Conservation (phyloP, 2,329 filamentous ascomycete species). For the Pyricularia grisea region DNA sequence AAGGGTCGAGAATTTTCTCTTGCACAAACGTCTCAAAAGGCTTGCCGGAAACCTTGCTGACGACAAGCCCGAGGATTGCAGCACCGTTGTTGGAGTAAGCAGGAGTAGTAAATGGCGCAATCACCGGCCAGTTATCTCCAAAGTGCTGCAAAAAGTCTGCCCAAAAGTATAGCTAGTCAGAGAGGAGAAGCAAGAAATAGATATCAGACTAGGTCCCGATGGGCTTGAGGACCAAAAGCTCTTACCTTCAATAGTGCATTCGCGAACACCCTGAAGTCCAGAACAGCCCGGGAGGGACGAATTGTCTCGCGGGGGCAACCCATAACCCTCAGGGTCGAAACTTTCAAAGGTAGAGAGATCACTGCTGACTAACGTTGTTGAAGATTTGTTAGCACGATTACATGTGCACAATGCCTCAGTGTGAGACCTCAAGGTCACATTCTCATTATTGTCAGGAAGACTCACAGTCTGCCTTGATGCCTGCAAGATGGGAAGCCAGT, state of each 20-base stretch:
- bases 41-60: constrained; percentile 32
- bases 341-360: not conserved
- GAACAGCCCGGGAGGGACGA: not conserved
- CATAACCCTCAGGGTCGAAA: not conserved
- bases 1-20: constrained; percentile 28
- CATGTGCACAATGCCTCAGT: no score
- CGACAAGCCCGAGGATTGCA: constrained; percentile 30
- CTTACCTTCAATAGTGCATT: not conserved
- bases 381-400: not conserved
- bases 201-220: not conserved
- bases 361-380: not conserved
- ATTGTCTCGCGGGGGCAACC: not conserved
- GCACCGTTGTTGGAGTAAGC: constrained; percentile 40
- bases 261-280: not conserved
- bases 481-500: not conserved
- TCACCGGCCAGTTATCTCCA: constrained; percentile 25
- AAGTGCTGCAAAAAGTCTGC: constrained; percentile 18
- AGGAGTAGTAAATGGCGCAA: constrained; percentile 31
- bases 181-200: not conserved
- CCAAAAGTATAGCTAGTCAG: not conserved
- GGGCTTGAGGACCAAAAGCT: not conserved
- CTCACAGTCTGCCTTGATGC: constrained; percentile 2
- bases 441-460: not conserved
- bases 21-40: constrained; percentile 27
- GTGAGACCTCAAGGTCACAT: no score